Evolutionary conservation across 345 rosid genomes (phyloP).

Genomic region (Populus tremula): DNA sequence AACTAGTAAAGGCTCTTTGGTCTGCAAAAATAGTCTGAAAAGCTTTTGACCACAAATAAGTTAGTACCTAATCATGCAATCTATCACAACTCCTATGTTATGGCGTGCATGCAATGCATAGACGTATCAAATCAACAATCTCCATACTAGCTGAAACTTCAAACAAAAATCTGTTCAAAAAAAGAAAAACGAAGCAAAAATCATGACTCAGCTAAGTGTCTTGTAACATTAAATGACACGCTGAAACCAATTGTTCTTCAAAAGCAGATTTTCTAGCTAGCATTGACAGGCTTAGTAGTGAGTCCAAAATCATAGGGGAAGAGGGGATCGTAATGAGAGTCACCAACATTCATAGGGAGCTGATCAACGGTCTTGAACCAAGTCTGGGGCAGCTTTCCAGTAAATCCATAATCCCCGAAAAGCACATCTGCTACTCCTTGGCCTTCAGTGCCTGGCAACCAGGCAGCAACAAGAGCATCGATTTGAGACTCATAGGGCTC

Average conservation of each 20-base stretch:
- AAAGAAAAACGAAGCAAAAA: background rate
- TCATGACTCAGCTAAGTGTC: background rate
- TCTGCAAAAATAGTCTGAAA: slow-evolving; percentile 16
- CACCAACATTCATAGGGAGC: slow-evolving; percentile 30
- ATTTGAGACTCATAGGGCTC: slow-evolving; percentile 7
- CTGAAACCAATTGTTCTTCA: background rate
- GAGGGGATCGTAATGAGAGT: slow-evolving; percentile 40
- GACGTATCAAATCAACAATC: background rate
- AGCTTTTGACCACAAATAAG: slow-evolving; percentile 9
- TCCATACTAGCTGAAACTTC: background rate
- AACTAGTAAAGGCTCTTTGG: no score
- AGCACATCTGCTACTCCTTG: slow-evolving; percentile 27
- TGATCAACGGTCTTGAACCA: slow-evolving; percentile 16
- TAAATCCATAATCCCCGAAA: slow-evolving; percentile 25
- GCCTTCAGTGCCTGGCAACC: slow-evolving; percentile 26
- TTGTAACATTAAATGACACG: background rate
- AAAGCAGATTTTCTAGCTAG: background rate
- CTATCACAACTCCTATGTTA: no score
- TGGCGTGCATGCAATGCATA: no score
- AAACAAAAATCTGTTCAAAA: background rate
- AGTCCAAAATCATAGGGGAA: slow-evolving; percentile 15
- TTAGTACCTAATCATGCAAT: no score
- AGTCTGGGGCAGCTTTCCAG: slow-evolving; percentile 20
- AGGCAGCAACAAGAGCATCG: slow-evolving; percentile 21
- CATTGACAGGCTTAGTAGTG: background rate